Conservation (phyloP, 2,329 filamentous ascomycete species). For the Sporothrix curviconia region DNA sequence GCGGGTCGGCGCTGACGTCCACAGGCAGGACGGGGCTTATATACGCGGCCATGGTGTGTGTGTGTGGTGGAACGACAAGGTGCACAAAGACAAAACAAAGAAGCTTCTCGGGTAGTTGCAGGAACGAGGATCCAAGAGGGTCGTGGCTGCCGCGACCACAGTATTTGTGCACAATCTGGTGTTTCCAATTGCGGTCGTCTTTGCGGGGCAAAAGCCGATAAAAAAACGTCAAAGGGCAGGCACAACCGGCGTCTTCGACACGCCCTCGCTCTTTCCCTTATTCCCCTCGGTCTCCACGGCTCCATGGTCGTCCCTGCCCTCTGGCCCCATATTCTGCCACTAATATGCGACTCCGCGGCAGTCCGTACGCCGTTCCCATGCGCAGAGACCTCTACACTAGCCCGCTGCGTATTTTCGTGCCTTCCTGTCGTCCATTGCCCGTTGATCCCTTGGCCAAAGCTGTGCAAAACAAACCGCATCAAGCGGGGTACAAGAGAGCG, state of each 20-base stretch:
- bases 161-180: background rate
- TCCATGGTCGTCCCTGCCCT: background rate
- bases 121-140: background rate
- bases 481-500: constrained; percentile 5
- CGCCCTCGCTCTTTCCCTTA: background rate
- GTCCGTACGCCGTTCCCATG: background rate
- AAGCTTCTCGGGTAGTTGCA: background rate
- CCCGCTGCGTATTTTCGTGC: background rate
- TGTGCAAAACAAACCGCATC: background rate
- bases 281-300: background rate
- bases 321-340: background rate
- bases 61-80: no score
- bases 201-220: background rate
- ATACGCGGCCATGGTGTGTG: constrained; percentile 9
- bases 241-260: background rate
- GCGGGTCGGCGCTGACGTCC: constrained; percentile 19
- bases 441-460: background rate
- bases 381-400: background rate
- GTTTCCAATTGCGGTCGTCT: background rate
- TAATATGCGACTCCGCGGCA: background rate
- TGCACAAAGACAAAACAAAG: background rate
- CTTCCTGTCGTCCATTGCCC: background rate
- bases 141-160: background rate
- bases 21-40: constrained; percentile 12
- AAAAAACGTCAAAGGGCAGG: background rate